phyloP scores from a whole-genome alignment of 306 rosid genomes.

The Prunus kanzakura region DNA sequence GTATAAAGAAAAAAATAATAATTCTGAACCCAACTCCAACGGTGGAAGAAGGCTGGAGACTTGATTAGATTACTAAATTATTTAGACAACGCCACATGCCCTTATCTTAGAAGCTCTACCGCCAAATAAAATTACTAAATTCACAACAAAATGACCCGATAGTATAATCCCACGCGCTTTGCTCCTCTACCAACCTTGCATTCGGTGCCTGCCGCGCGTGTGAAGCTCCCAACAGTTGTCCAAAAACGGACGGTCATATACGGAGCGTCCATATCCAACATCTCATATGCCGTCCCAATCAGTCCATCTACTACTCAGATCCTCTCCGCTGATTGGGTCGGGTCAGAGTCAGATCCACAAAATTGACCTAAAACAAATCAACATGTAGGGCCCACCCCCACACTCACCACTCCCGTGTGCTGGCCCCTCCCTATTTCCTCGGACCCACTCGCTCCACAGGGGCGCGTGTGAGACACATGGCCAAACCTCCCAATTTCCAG shows the following conservation, averaged over 20 bases:
- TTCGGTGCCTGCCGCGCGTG: not conserved
- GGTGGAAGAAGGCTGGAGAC: not conserved
- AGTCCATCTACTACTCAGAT: not conserved
- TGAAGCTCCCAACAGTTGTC: not conserved
- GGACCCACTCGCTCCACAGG: not conserved
- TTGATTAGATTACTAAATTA: too few species aligned
- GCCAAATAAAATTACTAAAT: not conserved
- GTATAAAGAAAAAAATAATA: too few species aligned
- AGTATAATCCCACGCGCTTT: not conserved
- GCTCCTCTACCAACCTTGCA: too few species aligned
- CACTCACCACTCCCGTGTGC: not conserved
- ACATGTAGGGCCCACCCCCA: not conserved
- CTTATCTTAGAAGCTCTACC: not conserved
- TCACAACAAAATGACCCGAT: not conserved
- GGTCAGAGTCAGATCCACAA: not conserved
- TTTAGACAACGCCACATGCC: not conserved
- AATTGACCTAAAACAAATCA: not conserved
- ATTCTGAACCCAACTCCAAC: not conserved
- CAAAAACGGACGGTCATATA: not conserved
- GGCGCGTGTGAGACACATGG: not conserved
- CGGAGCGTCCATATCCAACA: not conserved
- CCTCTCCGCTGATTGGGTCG: not conserved
- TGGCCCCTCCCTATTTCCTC: not conserved
- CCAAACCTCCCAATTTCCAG: not conserved
- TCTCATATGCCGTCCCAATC: not conserved